A percentile compares a stretch with the other conserved stretches of the same genome.
These are phyloP conservation scores for Cotoneaster glaucophyllus DNA, from an alignment of 306 rosid genomes.

Conservation along the genomic window DNA sequence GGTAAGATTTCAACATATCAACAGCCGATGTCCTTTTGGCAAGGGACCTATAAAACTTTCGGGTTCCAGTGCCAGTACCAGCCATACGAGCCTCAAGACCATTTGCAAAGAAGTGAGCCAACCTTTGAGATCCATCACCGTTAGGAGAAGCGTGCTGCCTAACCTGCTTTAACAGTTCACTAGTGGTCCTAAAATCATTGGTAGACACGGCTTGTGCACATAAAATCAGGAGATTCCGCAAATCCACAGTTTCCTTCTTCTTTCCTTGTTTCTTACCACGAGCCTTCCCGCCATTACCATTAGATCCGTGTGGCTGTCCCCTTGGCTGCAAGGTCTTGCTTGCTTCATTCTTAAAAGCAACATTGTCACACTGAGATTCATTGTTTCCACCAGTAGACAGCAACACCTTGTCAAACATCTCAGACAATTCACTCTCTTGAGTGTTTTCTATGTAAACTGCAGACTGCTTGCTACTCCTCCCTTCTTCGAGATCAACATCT, in stretches of 20 bases:
- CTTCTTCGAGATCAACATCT: slow-evolving; percentile 26
- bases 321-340: slow-evolving; percentile 13
- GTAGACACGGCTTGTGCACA: slow-evolving; percentile 36
- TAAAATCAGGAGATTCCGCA: slow-evolving; percentile 24
- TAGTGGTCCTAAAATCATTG: slow-evolving; percentile 14
- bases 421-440: slow-evolving; percentile 26
- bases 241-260: slow-evolving; percentile 29
- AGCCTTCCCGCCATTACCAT: slow-evolving; percentile 15
- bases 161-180: slow-evolving; percentile 27
- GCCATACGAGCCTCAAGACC: slow-evolving; percentile 36
- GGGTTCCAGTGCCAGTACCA: slow-evolving; percentile 23
- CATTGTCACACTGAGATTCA: slow-evolving; percentile 1
- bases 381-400: slow-evolving; percentile 7
- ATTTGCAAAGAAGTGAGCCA: slow-evolving; percentile 35
- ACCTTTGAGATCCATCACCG: slow-evolving; percentile 35
- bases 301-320: slow-evolving; percentile 4
- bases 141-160: slow-evolving; percentile 29
- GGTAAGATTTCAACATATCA: slow-evolving; percentile 26
- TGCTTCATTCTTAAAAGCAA: slow-evolving; percentile 6
- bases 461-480: slow-evolving; percentile 37
- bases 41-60: background rate
- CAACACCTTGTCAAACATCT: slow-evolving; percentile 31
- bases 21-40: slow-evolving; percentile 6
- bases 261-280: slow-evolving; percentile 17
- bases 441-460: slow-evolving; percentile 25